Evolutionary conservation across 805 yeast species (phyloP).

Genomic region (Barnettozyma vustinii): DNA sequence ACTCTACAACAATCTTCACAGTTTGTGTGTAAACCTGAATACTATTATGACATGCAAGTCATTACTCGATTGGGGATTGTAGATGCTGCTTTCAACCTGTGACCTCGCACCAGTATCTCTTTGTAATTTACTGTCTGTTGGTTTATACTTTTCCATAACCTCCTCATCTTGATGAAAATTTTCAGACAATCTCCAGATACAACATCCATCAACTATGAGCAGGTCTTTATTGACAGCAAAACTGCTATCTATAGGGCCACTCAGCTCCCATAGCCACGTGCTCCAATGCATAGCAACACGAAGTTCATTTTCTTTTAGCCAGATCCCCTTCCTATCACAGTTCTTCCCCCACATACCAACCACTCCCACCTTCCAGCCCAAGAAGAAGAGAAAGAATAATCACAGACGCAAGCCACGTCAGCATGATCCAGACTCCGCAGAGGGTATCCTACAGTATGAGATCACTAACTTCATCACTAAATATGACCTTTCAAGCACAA

Average conservation of each 20-base stretch:
- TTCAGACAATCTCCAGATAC: neutral
- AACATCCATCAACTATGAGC: neutral
- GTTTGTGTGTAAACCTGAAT: neutral
- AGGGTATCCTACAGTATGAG: constrained; percentile 9
- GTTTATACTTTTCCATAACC: neutral
- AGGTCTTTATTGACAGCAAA: neutral
- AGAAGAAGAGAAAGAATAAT: constrained; percentile 3
- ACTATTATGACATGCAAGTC: no score
- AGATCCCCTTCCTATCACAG: constrained; percentile 24
- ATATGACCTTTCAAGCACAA: neutral
- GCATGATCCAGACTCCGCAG: constrained; percentile 9
- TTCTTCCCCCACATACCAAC: neutral
- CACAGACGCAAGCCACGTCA: neutral
- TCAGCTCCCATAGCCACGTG: neutral
- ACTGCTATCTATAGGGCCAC: neutral
- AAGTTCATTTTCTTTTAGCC: neutral
- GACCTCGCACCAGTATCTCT: no score
- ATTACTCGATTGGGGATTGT: neutral
- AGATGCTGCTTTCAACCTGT: no score
- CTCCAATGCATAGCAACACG: neutral
- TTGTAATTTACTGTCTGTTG: neutral
- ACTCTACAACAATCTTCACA: constrained; percentile 21
- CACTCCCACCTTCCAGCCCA: neutral
- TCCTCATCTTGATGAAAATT: neutral
- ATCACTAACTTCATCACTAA: neutral